Evolutionary conservation across 805 yeast species (phyloP).

Genomic region (Candida ascalaphidarum): DNA sequence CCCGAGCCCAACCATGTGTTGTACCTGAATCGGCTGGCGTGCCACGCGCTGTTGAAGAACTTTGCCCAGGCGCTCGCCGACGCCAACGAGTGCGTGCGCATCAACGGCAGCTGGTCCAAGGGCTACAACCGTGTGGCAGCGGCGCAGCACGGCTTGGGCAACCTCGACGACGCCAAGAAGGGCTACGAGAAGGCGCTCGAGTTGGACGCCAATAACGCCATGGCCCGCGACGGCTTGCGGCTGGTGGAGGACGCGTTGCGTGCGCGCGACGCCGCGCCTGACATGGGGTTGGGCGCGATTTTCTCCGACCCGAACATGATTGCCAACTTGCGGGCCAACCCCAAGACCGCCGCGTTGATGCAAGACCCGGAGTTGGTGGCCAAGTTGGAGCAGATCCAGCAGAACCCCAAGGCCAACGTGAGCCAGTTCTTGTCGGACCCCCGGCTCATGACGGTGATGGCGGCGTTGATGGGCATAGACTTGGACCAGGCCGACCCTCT

Average conservation of each 20-base stretch:
- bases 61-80: constrained; percentile 72
- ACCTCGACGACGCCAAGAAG: constrained; percentile 63
- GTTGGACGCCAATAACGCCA: constrained; percentile 71
- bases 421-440: constrained; percentile 70
- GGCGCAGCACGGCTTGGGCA: constrained; percentile 82
- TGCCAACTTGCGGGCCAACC: constrained; percentile 68
- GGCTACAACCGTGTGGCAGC: constrained; percentile 93
- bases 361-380: constrained; percentile 78
- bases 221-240: constrained; percentile 77
- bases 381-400: constrained; percentile 52
- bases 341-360: constrained; percentile 81
- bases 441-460: constrained; percentile 82
- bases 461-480: constrained; percentile 78
- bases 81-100: constrained; percentile 74
- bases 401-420: constrained; percentile 70
- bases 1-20: constrained; percentile 83
- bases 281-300: constrained; percentile 67
- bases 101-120: constrained; percentile 88
- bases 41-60: constrained; percentile 71
- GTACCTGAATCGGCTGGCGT: constrained; percentile 90
- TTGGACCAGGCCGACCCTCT: constrained; percentile 35
- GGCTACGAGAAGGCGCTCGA: constrained; percentile 74
- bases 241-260: constrained; percentile 57
- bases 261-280: constrained; percentile 49
- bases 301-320: constrained; percentile 76